phyloP scores from a whole-genome alignment of 495 filamentous ascomycete genomes.

The Penicillium lividum region DNA sequence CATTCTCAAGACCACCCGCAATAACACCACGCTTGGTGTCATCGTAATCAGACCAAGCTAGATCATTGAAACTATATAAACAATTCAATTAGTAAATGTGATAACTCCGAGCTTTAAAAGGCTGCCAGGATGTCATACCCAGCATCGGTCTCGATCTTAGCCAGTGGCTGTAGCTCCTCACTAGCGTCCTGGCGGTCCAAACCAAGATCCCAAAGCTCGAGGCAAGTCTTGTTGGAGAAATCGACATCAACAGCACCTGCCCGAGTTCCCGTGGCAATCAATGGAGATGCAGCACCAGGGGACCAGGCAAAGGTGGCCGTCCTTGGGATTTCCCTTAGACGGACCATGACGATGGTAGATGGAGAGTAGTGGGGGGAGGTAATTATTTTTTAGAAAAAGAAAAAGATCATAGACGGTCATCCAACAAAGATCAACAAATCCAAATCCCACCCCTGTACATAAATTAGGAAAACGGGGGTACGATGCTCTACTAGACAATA shows the following conservation, averaged over 20 bases:
- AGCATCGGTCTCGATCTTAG: constrained; percentile 82
- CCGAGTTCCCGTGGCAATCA: constrained; percentile 92
- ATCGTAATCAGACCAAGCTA: constrained; percentile 85
- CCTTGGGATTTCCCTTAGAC: constrained; percentile 89
- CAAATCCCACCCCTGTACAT: constrained; percentile 30
- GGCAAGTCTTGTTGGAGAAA: constrained; percentile 94
- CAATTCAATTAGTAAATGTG: constrained; percentile 13
- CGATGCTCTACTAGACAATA: constrained; percentile 31
- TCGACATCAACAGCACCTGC: constrained; percentile 94
- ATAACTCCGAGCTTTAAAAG: neutral
- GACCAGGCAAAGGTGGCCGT: constrained; percentile 98
- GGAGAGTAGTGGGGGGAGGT: constrained; percentile 23
- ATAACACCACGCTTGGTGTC: constrained; percentile 81
- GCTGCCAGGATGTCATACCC: constrained; percentile 58
- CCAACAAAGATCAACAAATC: constrained; percentile 19
- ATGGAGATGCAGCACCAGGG: constrained; percentile 68
- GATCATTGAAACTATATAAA: constrained; percentile 81
- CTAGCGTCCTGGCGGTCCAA: constrained; percentile 71
- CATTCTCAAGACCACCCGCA: constrained; percentile 94
- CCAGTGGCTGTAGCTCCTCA: constrained; percentile 81
- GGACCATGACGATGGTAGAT: constrained; percentile 70
- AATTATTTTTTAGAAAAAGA: constrained; percentile 12
- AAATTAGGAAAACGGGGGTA: constrained; percentile 27
- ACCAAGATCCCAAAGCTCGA: constrained; percentile 94
- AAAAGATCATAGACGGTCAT: constrained; percentile 19